A percentile compares a stretch with the other conserved stretches of the same genome.
phyloP scores from a whole-genome alignment of 352 stramenopile genomes.

The Phytopythium chamaehyphon region DNA sequence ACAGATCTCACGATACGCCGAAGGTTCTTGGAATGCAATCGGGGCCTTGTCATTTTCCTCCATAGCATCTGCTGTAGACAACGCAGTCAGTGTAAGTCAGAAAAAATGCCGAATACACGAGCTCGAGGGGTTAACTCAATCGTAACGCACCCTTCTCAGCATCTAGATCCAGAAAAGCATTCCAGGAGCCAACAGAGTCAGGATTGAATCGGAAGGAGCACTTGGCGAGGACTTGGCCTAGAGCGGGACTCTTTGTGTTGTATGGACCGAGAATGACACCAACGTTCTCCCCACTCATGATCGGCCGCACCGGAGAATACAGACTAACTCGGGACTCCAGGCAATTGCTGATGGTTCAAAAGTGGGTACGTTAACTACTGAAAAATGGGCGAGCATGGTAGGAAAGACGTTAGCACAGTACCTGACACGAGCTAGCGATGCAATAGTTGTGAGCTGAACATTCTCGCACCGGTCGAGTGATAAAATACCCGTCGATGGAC shows the following conservation, averaged over 20 bases:
- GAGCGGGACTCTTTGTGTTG: slow-evolving; percentile 93
- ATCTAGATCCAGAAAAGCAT: slow-evolving; percentile 67
- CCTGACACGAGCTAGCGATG: slow-evolving; percentile 86
- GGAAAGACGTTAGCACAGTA: slow-evolving; percentile 16
- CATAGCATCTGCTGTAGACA: slow-evolving; percentile 24
- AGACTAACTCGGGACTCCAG: slow-evolving; percentile 90
- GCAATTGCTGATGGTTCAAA: slow-evolving; percentile 80
- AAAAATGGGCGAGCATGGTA: too few species aligned
- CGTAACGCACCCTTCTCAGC: slow-evolving; percentile 43
- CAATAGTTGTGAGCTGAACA: slow-evolving; percentile 84
- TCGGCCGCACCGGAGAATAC: slow-evolving; percentile 88
- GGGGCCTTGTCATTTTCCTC: slow-evolving; percentile 46
- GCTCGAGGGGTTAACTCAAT: not conserved
- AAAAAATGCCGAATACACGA: too few species aligned
- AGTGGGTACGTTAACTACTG: not conserved
- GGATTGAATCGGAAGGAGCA: slow-evolving; percentile 41
- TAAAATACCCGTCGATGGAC: slow-evolving; percentile 90
- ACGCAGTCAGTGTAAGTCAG: too few species aligned
- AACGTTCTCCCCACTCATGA: slow-evolving; percentile 95
- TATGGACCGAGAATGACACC: slow-evolving; percentile 93
- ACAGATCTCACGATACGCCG: slow-evolving; percentile 61
- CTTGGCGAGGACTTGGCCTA: slow-evolving; percentile 70
- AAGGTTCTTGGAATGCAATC: slow-evolving; percentile 52
- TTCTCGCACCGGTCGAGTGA: slow-evolving; percentile 95
- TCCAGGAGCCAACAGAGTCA: slow-evolving; percentile 55